A percentile compares a stretch with the other conserved stretches of the same genome.
Evolutionary conservation across 169 alveolate genomes (phyloP).

Genomic region (Cryptosporidium muris): DNA sequence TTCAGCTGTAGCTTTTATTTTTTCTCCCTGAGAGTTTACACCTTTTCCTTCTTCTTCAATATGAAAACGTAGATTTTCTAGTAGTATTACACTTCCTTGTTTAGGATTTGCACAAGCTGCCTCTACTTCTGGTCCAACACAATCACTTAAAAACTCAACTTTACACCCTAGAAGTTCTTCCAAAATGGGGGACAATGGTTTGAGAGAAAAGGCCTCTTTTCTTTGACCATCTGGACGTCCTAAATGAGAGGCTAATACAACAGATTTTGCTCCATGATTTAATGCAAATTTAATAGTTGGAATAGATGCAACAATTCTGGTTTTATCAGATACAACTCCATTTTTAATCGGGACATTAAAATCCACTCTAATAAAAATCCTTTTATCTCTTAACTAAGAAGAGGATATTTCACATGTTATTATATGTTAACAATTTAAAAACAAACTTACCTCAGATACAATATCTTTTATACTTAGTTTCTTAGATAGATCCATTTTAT

Average conservation of each 20-base stretch:
- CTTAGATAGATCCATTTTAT: slow-evolving; percentile 59
- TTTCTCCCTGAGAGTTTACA: slow-evolving; percentile 89
- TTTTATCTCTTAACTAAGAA: slow-evolving; percentile 86
- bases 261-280: slow-evolving; percentile 89
- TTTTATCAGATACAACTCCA: slow-evolving; percentile 90
- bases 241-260: slow-evolving; percentile 93
- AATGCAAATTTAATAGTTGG: slow-evolving; percentile 92
- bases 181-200: slow-evolving; percentile 90
- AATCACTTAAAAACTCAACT: slow-evolving; percentile 91
- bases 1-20: slow-evolving; percentile 87
- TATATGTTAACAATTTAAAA: not conserved
- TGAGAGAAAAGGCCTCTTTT: slow-evolving; percentile 88
- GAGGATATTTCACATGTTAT: not conserved
- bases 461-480: slow-evolving; percentile 49
- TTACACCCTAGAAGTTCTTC: slow-evolving; percentile 83
- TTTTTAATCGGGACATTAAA: slow-evolving; percentile 95
- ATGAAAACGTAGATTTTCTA: slow-evolving; percentile 97
- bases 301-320: slow-evolving; percentile 92
- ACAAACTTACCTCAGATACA: slow-evolving; percentile 62
- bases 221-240: slow-evolving; percentile 97
- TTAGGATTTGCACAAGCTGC: slow-evolving; percentile 84
- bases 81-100: slow-evolving; percentile 88
- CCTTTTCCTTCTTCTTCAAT: slow-evolving; percentile 97
- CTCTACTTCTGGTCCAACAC: slow-evolving; percentile 94
- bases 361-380: slow-evolving; percentile 96